phyloP scores from a whole-genome alignment of 169 alveolate species.

The Theileria sp. region DNA sequence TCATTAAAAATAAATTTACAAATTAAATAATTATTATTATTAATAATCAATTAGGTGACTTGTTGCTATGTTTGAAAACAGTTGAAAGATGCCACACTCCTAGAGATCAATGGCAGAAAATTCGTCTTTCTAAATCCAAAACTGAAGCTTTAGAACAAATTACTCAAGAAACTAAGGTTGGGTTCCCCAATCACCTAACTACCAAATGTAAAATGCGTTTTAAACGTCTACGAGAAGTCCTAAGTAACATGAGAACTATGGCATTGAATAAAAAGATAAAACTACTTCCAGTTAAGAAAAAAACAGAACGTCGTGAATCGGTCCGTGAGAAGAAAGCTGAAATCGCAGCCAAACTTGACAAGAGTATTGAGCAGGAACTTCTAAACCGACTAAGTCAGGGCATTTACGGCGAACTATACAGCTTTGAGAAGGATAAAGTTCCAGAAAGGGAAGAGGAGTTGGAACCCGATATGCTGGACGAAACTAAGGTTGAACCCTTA shows the following conservation, averaged over 20 bases:
- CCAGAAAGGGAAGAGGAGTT: constrained; percentile 42
- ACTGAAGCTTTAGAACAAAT: constrained; percentile 89
- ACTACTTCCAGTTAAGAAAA: constrained; percentile 92
- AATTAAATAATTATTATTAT: not conserved
- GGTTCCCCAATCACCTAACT: constrained; percentile 90
- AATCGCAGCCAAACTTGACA: constrained; percentile 96
- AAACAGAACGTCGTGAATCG: constrained; percentile 97
- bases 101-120: constrained; percentile 93
- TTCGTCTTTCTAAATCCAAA: constrained; percentile 88
- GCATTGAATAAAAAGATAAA: constrained; percentile 56
- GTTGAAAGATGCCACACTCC: constrained; percentile 98
- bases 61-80: constrained; percentile 94
- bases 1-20: not conserved
- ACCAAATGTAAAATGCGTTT: constrained; percentile 96
- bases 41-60: constrained; percentile 81
- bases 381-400: constrained; percentile 87
- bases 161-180: constrained; percentile 88
- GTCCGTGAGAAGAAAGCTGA: constrained; percentile 94
- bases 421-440: constrained; percentile 50
- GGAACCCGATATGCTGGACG: constrained; percentile 3
- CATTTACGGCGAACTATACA: constrained; percentile 56
- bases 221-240: constrained; percentile 91
- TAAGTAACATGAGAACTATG: constrained; percentile 90
- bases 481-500: not conserved
- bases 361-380: constrained; percentile 93